Evolutionary conservation across 352 stramenopile species (phyloP), one percentile per base, ranked within the genome.

Genomic region (Phytophthora lateralis): DNA sequence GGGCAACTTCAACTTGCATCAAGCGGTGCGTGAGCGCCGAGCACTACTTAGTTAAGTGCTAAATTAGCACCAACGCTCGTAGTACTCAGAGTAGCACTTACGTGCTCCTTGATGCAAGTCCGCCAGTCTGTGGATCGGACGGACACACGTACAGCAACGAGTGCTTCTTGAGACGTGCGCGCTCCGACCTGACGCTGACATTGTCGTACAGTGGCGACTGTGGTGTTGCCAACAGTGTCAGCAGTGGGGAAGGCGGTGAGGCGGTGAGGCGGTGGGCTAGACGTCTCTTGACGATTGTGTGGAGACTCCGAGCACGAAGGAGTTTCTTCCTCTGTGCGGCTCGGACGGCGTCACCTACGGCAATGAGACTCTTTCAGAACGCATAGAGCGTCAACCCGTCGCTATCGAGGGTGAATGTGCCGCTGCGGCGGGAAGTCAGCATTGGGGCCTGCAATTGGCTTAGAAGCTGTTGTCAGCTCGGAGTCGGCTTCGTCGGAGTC

Each of bases 71-170:
- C n/a, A n/a, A n/a, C n/a, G n/a, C n/a, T n/a, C n/a, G n/a, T n/a
- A n/a, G n/a, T n/a, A n/a, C n/a, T n/a, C n/a, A n/a, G n/a, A n/a
- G n/a, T n/a, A n/a, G n/a, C n/a, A n/a, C n/a, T n/a, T n/a, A n/a
- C n/a, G n/a, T n/a, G n/a, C n/a, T n/a, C n/a, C n/a, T n/a, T n/a
- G n/a, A n/a, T n/a, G n/a, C n/a, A n/a, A n/a, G n/a, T n/a, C n/a
- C n/a, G n/a, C n/a, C n/a, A n/a, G n/a, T 87, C 11, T 87, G 75
- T 24, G 77, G 77, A 26, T 79, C 72, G 11, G 69, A 87, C 55
- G 63, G 63, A 47, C 42, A 68, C 41, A 80, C 68, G 1, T 83
- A 86, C 74, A 63, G 50, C 62, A 86, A 81, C 49, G 53, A 78
- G 42, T 86, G 76, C 48, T 39, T 66, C 21, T 41, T 82, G 41